phyloP scores from a whole-genome alignment of 257 asterid species.

The Mentha longifolia region DNA sequence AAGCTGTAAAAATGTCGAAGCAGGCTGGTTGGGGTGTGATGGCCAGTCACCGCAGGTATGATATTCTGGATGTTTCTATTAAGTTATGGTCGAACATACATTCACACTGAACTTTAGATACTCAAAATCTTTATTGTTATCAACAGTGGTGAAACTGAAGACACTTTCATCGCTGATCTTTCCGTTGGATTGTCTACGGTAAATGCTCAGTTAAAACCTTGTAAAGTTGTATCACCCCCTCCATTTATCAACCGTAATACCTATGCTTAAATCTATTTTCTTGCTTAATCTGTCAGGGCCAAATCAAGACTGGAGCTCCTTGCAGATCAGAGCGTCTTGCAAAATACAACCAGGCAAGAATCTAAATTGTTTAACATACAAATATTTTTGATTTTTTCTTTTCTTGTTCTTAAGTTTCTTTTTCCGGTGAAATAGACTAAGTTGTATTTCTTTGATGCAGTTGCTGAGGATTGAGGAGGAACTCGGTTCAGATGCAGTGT shows the following conservation, averaged over 20 bases:
- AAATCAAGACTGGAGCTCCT: constrained; percentile 98
- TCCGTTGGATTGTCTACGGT: constrained; percentile 96
- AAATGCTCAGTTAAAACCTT: constrained; percentile 19
- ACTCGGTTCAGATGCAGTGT: constrained; percentile 85
- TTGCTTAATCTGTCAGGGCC: constrained; percentile 60
- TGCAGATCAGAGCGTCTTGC: constrained; percentile 98
- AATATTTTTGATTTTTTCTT: background rate
- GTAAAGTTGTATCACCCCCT: background rate
- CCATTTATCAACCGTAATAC: background rate
- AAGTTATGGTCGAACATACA: background rate
- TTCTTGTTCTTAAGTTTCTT: background rate
- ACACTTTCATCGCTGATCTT: constrained; percentile 98
- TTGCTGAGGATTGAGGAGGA: constrained; percentile 94
- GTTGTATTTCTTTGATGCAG: constrained; percentile 43
- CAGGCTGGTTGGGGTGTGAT: constrained; percentile 98
- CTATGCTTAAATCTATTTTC: constrained; percentile 17
- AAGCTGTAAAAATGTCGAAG: constrained; percentile 96
- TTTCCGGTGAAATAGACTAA: background rate
- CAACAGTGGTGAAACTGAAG: constrained; percentile 96
- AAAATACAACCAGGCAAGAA: constrained; percentile 87
- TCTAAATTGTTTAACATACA: background rate
- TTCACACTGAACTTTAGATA: background rate
- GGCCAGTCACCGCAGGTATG: constrained; percentile 98
- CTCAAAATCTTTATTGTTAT: constrained; percentile 22
- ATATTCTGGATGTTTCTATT: background rate